These are phyloP conservation scores for Irpex sp. DNA, from an alignment of 1,284 basidiomycete species.

Conservation along the genomic window DNA sequence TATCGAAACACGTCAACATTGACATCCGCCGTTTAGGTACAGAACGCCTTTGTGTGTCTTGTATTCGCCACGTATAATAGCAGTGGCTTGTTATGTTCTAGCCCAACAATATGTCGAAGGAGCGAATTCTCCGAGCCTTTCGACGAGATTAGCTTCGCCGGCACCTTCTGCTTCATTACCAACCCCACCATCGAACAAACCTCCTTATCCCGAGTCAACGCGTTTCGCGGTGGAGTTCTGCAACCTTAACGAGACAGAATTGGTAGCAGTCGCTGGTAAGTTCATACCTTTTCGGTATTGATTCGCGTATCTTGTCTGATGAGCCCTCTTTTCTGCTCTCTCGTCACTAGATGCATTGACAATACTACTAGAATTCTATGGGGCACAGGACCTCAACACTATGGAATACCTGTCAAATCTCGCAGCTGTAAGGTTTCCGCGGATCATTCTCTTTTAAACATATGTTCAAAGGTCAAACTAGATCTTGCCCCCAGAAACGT, in stretches of 20 bases:
- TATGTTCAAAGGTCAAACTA: constrained; percentile 16
- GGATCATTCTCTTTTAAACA: not conserved
- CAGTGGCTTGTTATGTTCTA: constrained; percentile 70
- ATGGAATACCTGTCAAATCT: constrained; percentile 51
- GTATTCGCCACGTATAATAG: constrained; percentile 63
- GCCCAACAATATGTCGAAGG: constrained; percentile 69
- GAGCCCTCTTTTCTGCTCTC: not conserved
- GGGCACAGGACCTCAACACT: constrained; percentile 50
- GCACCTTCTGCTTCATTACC: constrained; percentile 29
- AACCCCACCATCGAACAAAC: constrained; percentile 67
- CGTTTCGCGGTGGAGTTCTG: constrained; percentile 66
- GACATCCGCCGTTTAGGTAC: constrained; percentile 41
- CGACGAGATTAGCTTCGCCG: constrained; percentile 45
- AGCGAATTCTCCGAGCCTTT: constrained; percentile 65
- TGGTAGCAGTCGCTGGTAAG: constrained; percentile 56
- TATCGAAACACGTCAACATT: constrained; percentile 17
- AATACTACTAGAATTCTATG: constrained; percentile 72
- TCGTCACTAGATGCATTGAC: constrained; percentile 48
- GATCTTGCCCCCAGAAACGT: constrained; percentile 40
- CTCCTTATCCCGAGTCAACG: constrained; percentile 64
- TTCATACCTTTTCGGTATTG: not conserved
- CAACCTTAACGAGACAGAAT: constrained; percentile 54
- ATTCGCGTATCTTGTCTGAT: not conserved
- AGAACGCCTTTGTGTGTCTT: constrained; percentile 73
- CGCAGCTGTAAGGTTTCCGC: constrained; percentile 39